These are phyloP conservation scores for Diaporthe aspalathi DNA, from an alignment of 2,329 filamentous ascomycete genomes.

Conservation along the genomic window DNA sequence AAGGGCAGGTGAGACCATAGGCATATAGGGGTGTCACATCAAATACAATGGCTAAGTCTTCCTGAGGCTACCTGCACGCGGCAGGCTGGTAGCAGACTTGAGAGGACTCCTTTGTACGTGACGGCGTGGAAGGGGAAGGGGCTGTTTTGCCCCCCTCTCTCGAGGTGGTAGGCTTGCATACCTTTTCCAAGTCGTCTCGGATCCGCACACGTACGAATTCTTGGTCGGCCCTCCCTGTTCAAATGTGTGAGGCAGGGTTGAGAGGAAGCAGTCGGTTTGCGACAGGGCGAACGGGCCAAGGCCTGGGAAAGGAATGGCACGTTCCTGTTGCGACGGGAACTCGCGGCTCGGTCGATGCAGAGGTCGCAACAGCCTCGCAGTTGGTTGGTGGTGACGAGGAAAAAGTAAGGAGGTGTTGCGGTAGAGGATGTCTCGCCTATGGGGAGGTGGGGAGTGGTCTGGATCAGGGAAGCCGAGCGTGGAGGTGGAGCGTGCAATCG, in stretches of 20 bases:
- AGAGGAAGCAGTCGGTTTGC: background rate
- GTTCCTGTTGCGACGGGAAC: constrained; percentile 6
- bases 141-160: background rate
- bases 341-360: background rate
- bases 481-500: constrained; percentile 23
- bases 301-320: background rate
- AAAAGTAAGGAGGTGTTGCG: constrained; percentile 30
- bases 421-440: constrained; percentile 20
- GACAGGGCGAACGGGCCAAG: constrained; percentile 10
- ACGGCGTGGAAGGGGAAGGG: background rate
- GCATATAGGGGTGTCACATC: background rate
- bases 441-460: constrained; percentile 25
- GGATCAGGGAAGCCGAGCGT: constrained; percentile 12
- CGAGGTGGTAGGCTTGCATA: constrained; percentile 19
- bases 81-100: background rate
- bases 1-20: constrained; percentile 37
- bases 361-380: background rate
- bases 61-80: background rate
- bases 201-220: background rate
- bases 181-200: constrained; percentile 27
- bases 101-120: constrained; percentile 18
- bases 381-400: background rate
- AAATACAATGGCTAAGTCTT: background rate
- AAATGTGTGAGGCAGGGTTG: background rate
- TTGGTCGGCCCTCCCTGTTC: constrained; percentile 2